These are phyloP conservation scores for Pleodorina starrii DNA, from an alignment of 139 green algal genomes.

Conservation along the genomic window DNA sequence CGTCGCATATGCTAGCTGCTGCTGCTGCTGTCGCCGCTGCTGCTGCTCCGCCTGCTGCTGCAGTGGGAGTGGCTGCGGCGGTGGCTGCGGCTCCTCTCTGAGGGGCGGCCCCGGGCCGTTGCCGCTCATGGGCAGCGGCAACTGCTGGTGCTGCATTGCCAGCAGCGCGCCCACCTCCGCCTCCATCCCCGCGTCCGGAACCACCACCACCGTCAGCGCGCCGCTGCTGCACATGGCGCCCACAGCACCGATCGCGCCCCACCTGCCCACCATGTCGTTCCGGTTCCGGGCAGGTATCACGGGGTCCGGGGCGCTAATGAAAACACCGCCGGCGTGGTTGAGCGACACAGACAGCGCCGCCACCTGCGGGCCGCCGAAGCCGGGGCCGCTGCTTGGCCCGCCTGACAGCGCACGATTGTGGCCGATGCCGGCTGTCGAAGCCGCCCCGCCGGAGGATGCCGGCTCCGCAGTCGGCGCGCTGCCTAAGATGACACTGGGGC, in stretches of 20 bases:
- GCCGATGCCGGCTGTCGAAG: too few relatives aligned
- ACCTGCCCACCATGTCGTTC: too few relatives aligned
- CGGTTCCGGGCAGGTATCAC: neutral
- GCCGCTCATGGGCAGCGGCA: constrained; percentile 7
- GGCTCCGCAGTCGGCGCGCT: too few relatives aligned
- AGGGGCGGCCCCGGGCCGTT: neutral
- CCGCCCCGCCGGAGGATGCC: too few relatives aligned
- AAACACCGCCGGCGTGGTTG: neutral
- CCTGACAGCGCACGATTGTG: neutral
- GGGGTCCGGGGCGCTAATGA: neutral
- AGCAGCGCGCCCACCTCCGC: constrained; percentile 21
- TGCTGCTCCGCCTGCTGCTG: neutral
- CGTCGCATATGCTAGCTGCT: neutral
- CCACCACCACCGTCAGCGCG: constrained; percentile 21
- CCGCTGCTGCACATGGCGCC: constrained; percentile 16
- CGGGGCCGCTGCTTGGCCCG: neutral
- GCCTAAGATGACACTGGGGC: too few relatives aligned
- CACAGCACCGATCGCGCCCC: neutral
- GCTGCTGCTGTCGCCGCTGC: neutral
- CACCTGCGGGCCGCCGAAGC: neutral
- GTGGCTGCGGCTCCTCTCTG: neutral
- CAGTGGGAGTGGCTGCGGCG: neutral
- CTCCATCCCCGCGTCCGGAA: constrained; percentile 32
- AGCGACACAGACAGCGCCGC: neutral
- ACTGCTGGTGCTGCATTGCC: constrained; percentile 37